A percentile compares a stretch with the other conserved stretches of the same genome.
phyloP scores from a whole-genome alignment of 106 monocot genomes.

The Ottelia alismoides region DNA sequence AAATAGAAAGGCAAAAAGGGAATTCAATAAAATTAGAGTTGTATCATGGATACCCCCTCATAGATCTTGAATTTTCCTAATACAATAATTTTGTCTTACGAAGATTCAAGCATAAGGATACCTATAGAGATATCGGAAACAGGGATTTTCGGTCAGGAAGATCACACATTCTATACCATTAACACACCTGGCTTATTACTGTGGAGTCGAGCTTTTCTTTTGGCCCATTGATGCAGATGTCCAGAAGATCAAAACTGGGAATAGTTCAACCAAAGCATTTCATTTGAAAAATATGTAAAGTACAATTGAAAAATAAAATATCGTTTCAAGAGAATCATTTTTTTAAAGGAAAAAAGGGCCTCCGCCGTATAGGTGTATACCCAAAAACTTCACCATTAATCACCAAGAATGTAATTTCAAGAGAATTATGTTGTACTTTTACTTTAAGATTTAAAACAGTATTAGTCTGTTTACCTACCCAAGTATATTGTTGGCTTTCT shows the following conservation, averaged over 20 bases:
- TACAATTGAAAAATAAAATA: background rate
- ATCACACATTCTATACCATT: background rate
- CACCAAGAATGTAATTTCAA: too few relatives aligned
- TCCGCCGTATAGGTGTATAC: too few relatives aligned
- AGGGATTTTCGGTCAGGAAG: too few relatives aligned
- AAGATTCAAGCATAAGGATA: too few relatives aligned
- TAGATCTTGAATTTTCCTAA: too few relatives aligned
- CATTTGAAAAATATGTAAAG: background rate
- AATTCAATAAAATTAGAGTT: too few relatives aligned
- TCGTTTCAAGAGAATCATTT: background rate
- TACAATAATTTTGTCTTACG: too few relatives aligned
- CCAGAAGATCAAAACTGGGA: slow-evolving; percentile 69
- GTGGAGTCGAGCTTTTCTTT: slow-evolving; percentile 96
- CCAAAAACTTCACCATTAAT: too few relatives aligned
- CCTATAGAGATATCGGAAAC: too few relatives aligned
- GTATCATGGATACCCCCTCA: too few relatives aligned
- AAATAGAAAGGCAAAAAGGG: too few relatives aligned
- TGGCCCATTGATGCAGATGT: slow-evolving; percentile 85
- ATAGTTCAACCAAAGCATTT: slow-evolving; percentile 5
- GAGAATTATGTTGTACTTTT: background rate
- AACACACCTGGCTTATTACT: slow-evolving; percentile 81
- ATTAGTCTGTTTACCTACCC: slow-evolving; percentile 51
- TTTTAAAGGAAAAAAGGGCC: too few relatives aligned
- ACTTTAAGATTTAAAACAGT: background rate
- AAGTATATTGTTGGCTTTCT: slow-evolving; percentile 84